Conservation (phyloP, 495 filamentous ascomycete genomes). For the Trypethelium eluteriae region DNA sequence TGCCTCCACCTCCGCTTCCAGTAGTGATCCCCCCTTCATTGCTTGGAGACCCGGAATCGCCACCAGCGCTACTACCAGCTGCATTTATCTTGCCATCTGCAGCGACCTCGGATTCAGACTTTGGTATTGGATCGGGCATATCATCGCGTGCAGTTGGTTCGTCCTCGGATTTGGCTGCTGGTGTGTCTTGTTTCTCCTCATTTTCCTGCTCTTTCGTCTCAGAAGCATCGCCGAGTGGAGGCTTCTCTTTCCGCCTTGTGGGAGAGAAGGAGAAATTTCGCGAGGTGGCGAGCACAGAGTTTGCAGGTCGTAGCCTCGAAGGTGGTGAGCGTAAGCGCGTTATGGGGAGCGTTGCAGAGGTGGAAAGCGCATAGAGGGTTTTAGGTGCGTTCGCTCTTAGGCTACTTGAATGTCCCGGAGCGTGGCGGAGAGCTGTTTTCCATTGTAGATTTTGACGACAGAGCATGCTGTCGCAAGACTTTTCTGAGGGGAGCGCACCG, state of each 20-base stretch:
- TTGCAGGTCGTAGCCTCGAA: conserved; percentile 6
- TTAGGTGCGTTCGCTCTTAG: not conserved
- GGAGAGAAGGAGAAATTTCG: conserved; percentile 35
- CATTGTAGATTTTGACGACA: conserved; percentile 47
- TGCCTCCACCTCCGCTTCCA: conserved; percentile 47
- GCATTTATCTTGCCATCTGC: conserved; percentile 28
- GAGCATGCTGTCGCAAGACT: conserved; percentile 37
- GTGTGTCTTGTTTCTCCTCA: conserved; percentile 41
- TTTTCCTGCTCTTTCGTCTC: conserved; percentile 43
- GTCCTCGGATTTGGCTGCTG: conserved; percentile 33
- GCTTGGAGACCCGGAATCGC: conserved; percentile 36
- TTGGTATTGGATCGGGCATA: conserved; percentile 41
- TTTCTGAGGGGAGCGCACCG: not conserved
- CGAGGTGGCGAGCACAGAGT: conserved; percentile 19
- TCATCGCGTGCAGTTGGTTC: conserved; percentile 37
- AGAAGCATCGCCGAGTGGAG: conserved; percentile 33
- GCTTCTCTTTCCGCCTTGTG: conserved; percentile 36
- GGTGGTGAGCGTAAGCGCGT: conserved; percentile 7
- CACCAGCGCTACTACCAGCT: conserved; percentile 41
- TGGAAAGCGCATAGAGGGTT: conserved; percentile 13
- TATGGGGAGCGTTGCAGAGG: conserved; percentile 4
- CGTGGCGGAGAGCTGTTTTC: conserved; percentile 39
- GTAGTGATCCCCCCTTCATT: not conserved
- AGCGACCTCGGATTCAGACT: conserved; percentile 15
- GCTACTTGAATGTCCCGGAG: conserved; percentile 21